A percentile compares a stretch with the other conserved stretches of the same genome.
Conservation (phyloP, 441 rosid genomes). For the Isatis lusitanica region DNA sequence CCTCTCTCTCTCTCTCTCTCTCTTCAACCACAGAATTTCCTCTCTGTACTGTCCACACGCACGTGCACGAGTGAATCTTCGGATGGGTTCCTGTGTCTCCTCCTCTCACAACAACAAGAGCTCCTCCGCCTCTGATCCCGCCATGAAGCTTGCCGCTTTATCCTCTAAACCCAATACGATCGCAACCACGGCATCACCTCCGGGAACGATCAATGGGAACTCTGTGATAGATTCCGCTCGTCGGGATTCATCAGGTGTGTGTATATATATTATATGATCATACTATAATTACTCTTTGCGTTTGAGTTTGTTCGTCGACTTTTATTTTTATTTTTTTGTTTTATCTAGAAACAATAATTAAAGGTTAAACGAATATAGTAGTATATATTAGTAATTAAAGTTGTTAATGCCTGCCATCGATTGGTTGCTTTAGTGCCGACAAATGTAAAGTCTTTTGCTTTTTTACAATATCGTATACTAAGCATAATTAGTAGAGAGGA, state of each 20-base stretch:
- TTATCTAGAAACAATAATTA: conserved; percentile 7
- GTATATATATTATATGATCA: neutral
- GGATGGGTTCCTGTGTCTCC: conserved; percentile 36
- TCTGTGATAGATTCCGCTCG: neutral
- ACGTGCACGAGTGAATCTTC: neutral
- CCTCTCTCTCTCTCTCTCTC: conserved; percentile 7
- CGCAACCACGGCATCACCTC: neutral
- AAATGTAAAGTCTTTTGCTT: conserved; percentile 31
- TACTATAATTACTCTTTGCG: neutral
- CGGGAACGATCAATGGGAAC: neutral
- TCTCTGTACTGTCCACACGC: neutral
- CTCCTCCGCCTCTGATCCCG: conserved; percentile 23
- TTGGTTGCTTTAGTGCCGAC: conserved; percentile 36
- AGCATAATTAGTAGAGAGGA: neutral
- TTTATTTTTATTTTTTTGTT: neutral
- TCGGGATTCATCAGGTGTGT: neutral
- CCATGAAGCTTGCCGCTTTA: neutral
- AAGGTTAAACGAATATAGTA: neutral
- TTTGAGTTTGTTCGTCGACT: neutral
- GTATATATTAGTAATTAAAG: neutral
- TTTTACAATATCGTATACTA: conserved; percentile 1
- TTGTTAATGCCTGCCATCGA: conserved; percentile 20
- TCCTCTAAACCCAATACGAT: conserved; percentile 3
- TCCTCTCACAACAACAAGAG: conserved; percentile 27
- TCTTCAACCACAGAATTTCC: neutral